These are phyloP conservation scores for Chlorella sp. DNA, from an alignment of 139 green algal species.

Conservation along the genomic window DNA sequence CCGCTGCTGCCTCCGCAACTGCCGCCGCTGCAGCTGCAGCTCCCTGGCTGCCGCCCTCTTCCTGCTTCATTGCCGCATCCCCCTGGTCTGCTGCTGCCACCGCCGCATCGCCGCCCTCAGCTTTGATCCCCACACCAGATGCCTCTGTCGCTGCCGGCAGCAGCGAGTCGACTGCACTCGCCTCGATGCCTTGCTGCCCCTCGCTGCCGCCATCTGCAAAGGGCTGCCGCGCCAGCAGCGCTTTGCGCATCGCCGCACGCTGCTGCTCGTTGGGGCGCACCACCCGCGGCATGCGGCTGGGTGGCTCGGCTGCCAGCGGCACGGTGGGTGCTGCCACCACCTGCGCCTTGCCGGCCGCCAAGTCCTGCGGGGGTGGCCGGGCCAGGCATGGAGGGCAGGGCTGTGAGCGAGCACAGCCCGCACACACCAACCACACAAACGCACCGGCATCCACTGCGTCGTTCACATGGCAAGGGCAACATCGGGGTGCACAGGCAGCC, in stretches of 20 bases:
- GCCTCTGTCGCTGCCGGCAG: too few relatives aligned
- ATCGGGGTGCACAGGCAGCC: background rate
- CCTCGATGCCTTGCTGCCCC: background rate
- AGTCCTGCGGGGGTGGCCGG: background rate
- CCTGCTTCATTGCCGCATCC: background rate
- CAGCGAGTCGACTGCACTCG: background rate
- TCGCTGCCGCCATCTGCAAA: background rate
- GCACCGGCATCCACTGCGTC: too few relatives aligned
- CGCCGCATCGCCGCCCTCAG: background rate
- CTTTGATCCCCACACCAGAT: too few relatives aligned
- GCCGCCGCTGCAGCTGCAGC: background rate
- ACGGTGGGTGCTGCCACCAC: background rate
- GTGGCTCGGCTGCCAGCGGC: too few relatives aligned
- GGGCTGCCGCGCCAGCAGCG: too few relatives aligned
- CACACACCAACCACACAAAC: background rate
- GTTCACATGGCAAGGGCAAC: too few relatives aligned
- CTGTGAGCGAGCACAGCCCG: background rate
- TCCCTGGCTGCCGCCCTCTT: background rate
- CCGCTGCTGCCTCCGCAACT: background rate
- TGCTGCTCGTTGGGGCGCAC: background rate
- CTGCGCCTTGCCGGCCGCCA: conserved; percentile 11
- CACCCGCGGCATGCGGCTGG: background rate
- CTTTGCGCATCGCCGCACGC: too few relatives aligned
- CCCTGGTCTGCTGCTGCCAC: background rate
- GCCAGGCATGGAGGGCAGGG: too few relatives aligned